Evolutionary conservation across 345 rosid species (phyloP).

Genomic region (Linum trigynum): DNA sequence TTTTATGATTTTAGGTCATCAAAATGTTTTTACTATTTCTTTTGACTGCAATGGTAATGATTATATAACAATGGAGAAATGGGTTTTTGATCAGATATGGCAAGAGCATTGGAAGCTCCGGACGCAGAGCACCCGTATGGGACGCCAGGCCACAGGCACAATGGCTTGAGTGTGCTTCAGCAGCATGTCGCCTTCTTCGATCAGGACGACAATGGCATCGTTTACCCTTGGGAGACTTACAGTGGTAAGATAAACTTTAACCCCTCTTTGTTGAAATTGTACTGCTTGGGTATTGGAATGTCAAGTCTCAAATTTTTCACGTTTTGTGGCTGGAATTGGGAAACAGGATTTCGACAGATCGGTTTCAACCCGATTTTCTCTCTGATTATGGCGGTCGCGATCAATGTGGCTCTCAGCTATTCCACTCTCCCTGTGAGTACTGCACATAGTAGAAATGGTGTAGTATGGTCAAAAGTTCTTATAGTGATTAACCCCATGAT

Average conservation of each 20-base stretch:
- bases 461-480: slow-evolving; percentile 2
- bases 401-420: slow-evolving; percentile 49
- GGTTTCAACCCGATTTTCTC: slow-evolving; percentile 62
- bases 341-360: slow-evolving; percentile 43
- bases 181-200: slow-evolving; percentile 88
- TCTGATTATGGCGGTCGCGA: slow-evolving; percentile 32
- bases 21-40: no score
- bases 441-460: background rate
- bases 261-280: background rate
- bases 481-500: background rate
- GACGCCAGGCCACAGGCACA: slow-evolving; percentile 44
- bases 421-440: slow-evolving; percentile 48
- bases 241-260: slow-evolving; percentile 27
- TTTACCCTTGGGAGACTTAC: slow-evolving; percentile 98
- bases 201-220: slow-evolving; percentile 61
- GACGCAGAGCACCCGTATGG: slow-evolving; percentile 60
- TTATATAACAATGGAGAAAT: background rate
- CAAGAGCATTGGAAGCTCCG: slow-evolving; percentile 67
- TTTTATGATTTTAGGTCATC: no score
- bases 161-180: slow-evolving; percentile 62
- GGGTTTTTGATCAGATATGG: slow-evolving; percentile 33
- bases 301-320: no score
- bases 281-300: background rate
- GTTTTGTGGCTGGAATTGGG: no score
- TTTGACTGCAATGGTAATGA: background rate